phyloP scores from a whole-genome alignment of 345 rosid genomes.

The Melaleuca quinquenervia region DNA sequence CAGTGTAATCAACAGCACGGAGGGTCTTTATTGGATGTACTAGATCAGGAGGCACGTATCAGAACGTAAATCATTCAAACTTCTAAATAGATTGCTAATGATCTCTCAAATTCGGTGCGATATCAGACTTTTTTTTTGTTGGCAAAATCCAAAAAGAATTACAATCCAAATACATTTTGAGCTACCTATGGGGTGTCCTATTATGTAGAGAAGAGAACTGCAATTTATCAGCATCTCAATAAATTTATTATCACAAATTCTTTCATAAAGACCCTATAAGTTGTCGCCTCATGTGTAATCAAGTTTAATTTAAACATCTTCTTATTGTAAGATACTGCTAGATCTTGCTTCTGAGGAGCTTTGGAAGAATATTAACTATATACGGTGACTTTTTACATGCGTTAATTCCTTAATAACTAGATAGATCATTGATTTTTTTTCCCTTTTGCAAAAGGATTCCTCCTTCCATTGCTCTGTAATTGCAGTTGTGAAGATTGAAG shows the following conservation, averaged over 20 bases:
- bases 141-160: not conserved
- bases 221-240: not conserved
- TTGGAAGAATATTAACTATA: not conserved
- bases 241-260: not conserved
- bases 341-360: not conserved
- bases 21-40: not conserved
- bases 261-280: not conserved
- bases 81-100: not conserved
- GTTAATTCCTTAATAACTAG: too few species aligned
- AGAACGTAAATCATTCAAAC: not conserved
- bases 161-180: not conserved
- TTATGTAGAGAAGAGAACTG: not conserved
- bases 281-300: not conserved
- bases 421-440: too few species aligned
- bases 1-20: not conserved
- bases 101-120: not conserved
- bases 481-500: too few species aligned
- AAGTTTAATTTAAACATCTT: not conserved
- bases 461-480: too few species aligned
- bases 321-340: not conserved
- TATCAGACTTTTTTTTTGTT: not conserved
- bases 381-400: too few species aligned
- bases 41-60: not conserved
- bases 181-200: not conserved
- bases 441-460: too few species aligned